phyloP scores from a whole-genome alignment of 169 alveolate species.

The Eimeria zaria region DNA sequence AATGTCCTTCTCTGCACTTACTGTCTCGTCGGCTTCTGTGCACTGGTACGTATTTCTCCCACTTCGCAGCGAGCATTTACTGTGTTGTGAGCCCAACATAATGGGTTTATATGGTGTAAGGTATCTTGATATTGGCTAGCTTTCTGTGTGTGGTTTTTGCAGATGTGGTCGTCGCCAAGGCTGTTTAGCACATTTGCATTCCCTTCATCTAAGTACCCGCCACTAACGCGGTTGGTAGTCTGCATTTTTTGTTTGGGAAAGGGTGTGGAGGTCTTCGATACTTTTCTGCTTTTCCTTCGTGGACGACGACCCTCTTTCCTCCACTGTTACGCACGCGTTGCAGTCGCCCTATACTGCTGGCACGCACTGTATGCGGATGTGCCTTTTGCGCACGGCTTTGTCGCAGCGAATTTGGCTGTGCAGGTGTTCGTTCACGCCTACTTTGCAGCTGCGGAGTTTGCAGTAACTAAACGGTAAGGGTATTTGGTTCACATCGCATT shows the following conservation, averaged over 20 bases:
- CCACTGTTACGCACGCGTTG: constrained; percentile 77
- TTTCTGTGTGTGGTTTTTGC: constrained; percentile 17
- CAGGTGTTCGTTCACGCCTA: constrained; percentile 87
- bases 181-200: constrained; percentile 63
- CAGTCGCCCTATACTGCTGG: constrained; percentile 86
- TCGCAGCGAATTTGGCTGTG: constrained; percentile 85
- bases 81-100: background rate
- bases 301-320: constrained; percentile 74
- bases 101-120: background rate
- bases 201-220: constrained; percentile 65
- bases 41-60: constrained; percentile 17
- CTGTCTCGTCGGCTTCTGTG: constrained; percentile 60
- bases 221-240: constrained; percentile 69
- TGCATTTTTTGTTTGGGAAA: constrained; percentile 67
- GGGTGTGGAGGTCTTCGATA: constrained; percentile 78
- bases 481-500: background rate
- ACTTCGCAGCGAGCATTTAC: background rate
- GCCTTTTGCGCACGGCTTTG: constrained; percentile 89
- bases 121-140: background rate
- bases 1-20: constrained; percentile 61
- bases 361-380: constrained; percentile 87
- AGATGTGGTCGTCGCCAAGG: constrained; percentile 79
- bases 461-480: constrained; percentile 64
- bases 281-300: constrained; percentile 67
- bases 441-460: constrained; percentile 84